phyloP scores from a whole-genome alignment of 106 monocot genomes.

The Chionographis japonica region DNA sequence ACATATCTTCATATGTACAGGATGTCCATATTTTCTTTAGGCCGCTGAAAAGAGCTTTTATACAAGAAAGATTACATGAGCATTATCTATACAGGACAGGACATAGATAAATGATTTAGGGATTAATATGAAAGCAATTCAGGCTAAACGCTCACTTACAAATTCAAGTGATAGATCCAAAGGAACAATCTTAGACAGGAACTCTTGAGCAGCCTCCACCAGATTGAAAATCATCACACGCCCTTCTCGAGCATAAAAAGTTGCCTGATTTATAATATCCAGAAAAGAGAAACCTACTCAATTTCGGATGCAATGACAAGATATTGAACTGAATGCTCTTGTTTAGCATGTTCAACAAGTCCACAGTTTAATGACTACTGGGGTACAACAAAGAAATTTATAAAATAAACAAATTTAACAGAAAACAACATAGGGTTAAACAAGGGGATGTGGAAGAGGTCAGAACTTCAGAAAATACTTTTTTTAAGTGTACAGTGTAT shows the following conservation, averaged over 20 bases:
- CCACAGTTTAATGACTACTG: no score
- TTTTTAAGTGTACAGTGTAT: no score
- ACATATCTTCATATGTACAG: no score
- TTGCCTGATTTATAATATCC: constrained; percentile 48
- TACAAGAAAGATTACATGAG: no score
- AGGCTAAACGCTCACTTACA: constrained; percentile 38
- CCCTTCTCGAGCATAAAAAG: constrained; percentile 83
- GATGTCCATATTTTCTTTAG: no score
- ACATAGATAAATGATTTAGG: not conserved
- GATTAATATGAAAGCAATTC: not conserved
- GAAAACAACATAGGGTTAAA: not conserved
- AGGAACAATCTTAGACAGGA: constrained; percentile 65
- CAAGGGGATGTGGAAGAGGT: not conserved
- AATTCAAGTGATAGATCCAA: constrained; percentile 23
- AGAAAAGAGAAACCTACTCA: constrained; percentile 1
- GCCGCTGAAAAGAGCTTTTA: no score
- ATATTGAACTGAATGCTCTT: not conserved
- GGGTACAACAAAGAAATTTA: no score
- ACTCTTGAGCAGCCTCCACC: constrained; percentile 91
- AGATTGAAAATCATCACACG: constrained; percentile 91
- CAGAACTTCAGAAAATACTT: no score
- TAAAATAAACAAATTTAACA: no score
- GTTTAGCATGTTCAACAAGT: no score
- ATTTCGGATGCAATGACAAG: not conserved
- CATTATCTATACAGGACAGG: no score